Percentiles rank a stretch among this genome's conserved stretches.
Evolutionary conservation across 306 rosid species (phyloP).

Genomic region (Vigna mungo): DNA sequence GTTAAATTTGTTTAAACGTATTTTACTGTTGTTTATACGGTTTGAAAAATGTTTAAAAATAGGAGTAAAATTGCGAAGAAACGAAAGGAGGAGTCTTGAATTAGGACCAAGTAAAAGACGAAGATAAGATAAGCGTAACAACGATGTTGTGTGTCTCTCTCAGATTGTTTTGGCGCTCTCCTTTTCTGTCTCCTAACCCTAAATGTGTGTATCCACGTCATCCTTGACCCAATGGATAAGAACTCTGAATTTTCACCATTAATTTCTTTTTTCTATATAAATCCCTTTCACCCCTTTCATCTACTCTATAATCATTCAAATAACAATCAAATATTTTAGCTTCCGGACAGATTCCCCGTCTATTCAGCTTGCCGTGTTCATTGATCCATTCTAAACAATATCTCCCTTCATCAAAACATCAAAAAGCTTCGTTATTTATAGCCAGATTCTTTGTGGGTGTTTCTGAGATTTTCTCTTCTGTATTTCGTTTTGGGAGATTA

Average conservation of each 20-base stretch:
- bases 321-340: neutral
- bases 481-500: slow-evolving; percentile 31
- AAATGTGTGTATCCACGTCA: slow-evolving; percentile 57
- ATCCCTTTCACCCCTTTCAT: neutral
- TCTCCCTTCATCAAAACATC: neutral
- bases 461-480: neutral
- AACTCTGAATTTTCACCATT: slow-evolving; percentile 39
- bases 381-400: slow-evolving; percentile 42
- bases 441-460: slow-evolving; percentile 39
- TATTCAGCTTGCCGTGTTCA: slow-evolving; percentile 46
- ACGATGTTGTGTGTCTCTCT: neutral
- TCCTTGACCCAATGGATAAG: slow-evolving; percentile 62
- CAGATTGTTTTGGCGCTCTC: neutral
- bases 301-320: slow-evolving; percentile 5
- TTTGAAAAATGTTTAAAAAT: too few relatives aligned
- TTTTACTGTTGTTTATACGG: too few relatives aligned
- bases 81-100: slow-evolving; percentile 8
- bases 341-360: slow-evolving; percentile 15
- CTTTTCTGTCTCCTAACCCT: neutral
- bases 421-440: slow-evolving; percentile 34
- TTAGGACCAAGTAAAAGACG: slow-evolving; percentile 34
- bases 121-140: slow-evolving; percentile 47
- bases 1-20: too few relatives aligned
- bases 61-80: neutral
- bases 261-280: neutral